phyloP scores from a whole-genome alignment of 768 basidiomycete species.

The Sutorius australiensis region DNA sequence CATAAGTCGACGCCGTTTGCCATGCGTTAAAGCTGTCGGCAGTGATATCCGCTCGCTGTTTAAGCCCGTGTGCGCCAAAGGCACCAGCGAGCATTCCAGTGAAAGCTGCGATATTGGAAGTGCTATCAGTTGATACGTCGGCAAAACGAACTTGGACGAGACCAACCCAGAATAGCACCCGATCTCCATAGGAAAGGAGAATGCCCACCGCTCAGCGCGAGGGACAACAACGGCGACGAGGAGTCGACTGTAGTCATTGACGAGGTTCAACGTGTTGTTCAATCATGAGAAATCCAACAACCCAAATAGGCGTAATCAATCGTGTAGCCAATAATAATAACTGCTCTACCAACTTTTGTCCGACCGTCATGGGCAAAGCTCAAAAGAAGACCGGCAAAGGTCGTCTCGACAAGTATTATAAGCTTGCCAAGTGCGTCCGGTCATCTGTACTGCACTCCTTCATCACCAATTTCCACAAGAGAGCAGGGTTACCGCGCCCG shows the following conservation, averaged over 20 bases:
- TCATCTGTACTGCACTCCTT: not conserved
- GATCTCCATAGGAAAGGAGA: slow-evolving; percentile 39
- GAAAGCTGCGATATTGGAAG: slow-evolving; percentile 30
- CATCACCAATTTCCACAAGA: slow-evolving; percentile 40
- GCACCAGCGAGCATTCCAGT: slow-evolving; percentile 59
- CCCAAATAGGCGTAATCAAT: slow-evolving; percentile 19
- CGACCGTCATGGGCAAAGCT: slow-evolving; percentile 57
- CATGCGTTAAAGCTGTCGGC: slow-evolving; percentile 55
- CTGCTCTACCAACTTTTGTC: not conserved
- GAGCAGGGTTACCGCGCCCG: slow-evolving; percentile 99
- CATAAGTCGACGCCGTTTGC: slow-evolving; percentile 59
- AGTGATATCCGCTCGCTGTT: slow-evolving; percentile 43
- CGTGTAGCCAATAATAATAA: not conserved
- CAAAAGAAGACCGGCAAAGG: slow-evolving; percentile 97
- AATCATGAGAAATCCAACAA: not conserved
- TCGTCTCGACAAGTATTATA: slow-evolving; percentile 96
- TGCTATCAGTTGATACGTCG: not conserved
- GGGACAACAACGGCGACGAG: slow-evolving; percentile 30
- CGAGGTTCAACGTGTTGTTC: not conserved
- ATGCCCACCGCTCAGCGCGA: slow-evolving; percentile 3
- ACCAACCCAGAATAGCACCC: slow-evolving; percentile 41
- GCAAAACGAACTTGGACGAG: not conserved
- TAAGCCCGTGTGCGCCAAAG: slow-evolving; percentile 65
- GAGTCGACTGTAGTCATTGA: slow-evolving; percentile 22
- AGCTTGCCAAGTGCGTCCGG: slow-evolving; percentile 73